Evolutionary conservation across 2,329 filamentous ascomycete species (phyloP).

Genomic region (Graphilbum sp.): DNA sequence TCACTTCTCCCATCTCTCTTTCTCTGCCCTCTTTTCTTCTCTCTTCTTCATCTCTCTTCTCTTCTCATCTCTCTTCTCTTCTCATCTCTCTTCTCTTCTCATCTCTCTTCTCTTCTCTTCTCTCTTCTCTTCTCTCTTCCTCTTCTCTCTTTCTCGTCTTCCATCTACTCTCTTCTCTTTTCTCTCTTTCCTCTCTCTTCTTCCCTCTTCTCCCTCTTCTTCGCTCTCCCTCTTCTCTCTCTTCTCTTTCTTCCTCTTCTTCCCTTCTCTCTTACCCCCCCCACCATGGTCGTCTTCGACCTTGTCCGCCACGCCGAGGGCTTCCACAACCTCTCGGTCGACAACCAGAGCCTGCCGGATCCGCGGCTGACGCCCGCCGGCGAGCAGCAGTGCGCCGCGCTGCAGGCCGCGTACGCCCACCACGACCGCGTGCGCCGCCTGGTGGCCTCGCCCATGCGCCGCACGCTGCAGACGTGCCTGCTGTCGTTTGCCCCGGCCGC

Average conservation of each 20-base stretch:
- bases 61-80: neutral
- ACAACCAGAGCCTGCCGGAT: slow-evolving; percentile 59
- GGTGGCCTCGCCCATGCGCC: slow-evolving; percentile 62
- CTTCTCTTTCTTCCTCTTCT: neutral
- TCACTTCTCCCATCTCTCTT: neutral
- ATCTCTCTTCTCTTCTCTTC: neutral
- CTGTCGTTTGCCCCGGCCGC: slow-evolving; percentile 46
- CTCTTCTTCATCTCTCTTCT: neutral
- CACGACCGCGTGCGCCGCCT: slow-evolving; percentile 52
- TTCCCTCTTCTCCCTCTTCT: no score
- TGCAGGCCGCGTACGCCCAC: slow-evolving; percentile 46
- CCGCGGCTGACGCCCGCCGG: slow-evolving; percentile 65
- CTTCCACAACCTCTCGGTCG: slow-evolving; percentile 59
- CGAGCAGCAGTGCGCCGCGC: slow-evolving; percentile 51
- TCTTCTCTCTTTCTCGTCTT: neutral
- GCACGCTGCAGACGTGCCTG: slow-evolving; percentile 66
- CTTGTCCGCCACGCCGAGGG: slow-evolving; percentile 63
- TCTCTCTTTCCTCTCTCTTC: neutral
- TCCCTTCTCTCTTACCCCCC: no score
- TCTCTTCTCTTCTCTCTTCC: neutral
- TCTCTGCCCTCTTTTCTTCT: neutral
- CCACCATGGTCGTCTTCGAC: slow-evolving; percentile 26
- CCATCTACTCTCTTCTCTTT: neutral
- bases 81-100: neutral
- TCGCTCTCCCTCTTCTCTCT: neutral